These are phyloP conservation scores for Exophiala calicioides DNA, from an alignment of 2,329 filamentous ascomycete species.

Conservation along the genomic window DNA sequence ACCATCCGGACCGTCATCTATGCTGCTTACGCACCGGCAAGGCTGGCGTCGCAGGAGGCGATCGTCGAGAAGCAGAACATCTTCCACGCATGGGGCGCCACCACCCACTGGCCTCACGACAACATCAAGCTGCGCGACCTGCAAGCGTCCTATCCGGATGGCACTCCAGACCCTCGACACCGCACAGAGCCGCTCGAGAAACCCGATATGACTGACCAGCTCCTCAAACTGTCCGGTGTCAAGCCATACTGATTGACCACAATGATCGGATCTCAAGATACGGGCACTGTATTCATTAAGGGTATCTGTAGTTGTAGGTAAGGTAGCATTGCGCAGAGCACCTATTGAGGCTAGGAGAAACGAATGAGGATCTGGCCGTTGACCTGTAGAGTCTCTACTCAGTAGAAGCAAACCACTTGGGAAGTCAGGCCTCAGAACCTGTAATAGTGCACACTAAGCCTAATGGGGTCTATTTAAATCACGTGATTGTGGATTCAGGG, in stretches of 20 bases:
- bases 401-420: too few species aligned
- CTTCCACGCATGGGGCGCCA: constrained; percentile 39
- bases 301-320: too few species aligned
- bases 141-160: constrained; percentile 31
- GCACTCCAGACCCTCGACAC: constrained; percentile 40
- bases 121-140: constrained; percentile 36
- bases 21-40: constrained; percentile 41
- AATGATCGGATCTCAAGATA: too few species aligned
- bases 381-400: too few species aligned
- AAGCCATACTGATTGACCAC: constrained; percentile 30
- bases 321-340: too few species aligned
- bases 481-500: too few species aligned
- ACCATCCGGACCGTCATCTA: constrained; percentile 42
- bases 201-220: constrained; percentile 37
- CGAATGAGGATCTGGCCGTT: too few species aligned
- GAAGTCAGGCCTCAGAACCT: too few species aligned
- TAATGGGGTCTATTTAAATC: too few species aligned
- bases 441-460: too few species aligned
- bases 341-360: too few species aligned
- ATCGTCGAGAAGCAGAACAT: constrained; percentile 38
- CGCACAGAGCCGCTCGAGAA: constrained; percentile 43
- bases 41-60: constrained; percentile 39
- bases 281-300: too few species aligned
- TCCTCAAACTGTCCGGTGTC: constrained; percentile 41
- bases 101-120: constrained; percentile 45